Evolutionary conservation across 257 asterid genomes (phyloP), one percentile per base, ranked within the genome.

Genomic region (Petrea volubilis): DNA sequence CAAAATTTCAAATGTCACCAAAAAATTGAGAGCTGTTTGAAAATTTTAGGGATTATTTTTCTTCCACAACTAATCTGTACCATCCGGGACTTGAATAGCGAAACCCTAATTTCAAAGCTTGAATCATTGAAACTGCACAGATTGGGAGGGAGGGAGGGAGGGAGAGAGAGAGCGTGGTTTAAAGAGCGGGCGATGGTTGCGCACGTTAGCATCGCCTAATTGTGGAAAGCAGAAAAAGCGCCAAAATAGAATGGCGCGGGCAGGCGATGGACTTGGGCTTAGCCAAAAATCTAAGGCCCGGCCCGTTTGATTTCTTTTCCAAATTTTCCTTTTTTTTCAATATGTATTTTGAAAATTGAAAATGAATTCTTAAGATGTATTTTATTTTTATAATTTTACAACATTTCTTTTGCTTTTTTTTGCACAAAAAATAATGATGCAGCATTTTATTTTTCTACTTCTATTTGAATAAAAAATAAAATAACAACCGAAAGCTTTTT

Each of bases 21-120:
- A n/a, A 6, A 67, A 68, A 73, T 20, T 1, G 18, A 44, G 13
- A 20, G 21, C n/a, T 63, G 20, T 11, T 47, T 38, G 10, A 41
- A n/a, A n/a, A 36, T 17, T 15, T 31, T 2, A 14, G 18, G 27
- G 12, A 60, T 13, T 10, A 23, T 6, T 20, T 2, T 53, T 17
- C 43, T 53, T 17, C 43, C 3, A 59, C 7, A 25, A 57, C 17
- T 23, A 63, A 58, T 14, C 17, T 6, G 9, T 64, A 82, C 88
- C 84, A 25, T 70, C 50, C 58, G 50, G 82, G 33, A 59, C 52
- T 51, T 50, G 83, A 77, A 73, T 56, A 63, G 29, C 64, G 77
- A 40, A 84, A 70, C 58, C 89, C 88, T 68, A 81, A 57, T 68
- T 75, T 91, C 28, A 82, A 76, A 80, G 81, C 70, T 72, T 80